Base-by-base conservation (phyloP, 345 rosid genomes). In the Aurinia saxatilis region DNA sequence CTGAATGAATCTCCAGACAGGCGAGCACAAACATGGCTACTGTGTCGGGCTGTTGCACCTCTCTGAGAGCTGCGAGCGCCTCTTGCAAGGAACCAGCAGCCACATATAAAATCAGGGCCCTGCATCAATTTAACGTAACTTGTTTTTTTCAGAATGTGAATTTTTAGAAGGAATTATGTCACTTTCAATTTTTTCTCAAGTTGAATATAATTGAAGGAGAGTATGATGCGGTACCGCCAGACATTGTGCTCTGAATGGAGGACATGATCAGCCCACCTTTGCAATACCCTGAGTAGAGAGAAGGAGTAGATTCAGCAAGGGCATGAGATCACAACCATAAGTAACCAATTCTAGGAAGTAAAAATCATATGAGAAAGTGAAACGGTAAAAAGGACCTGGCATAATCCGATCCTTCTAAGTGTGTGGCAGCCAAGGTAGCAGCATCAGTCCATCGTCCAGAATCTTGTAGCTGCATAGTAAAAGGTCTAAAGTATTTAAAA, bases 371-470 rank as follows among this genome's bases (percentile, higher is more conserved):
- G 29, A 49, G 19, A 19, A 35, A 38, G 9, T 47, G 21, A 47
- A 37, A 13, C 3, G 17, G 42, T 12, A 19, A 31, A 49, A 50
- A 21, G 25, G 8, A 72, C 75, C 75, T 89, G 62, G 98, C 92
- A 83, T 92, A 89, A 76, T 92, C 98, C 44, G 98, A 85, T 72
- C 98, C 98, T 76, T 76, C 84, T 75, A 92, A 75, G 77, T 92
- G 96, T 9, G 98, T 84, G 51, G 98, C 90, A 57, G 98, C 97
- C 76, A 92, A 87, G 53, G 98, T 92, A 12, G 96, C 97, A 66
- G 98, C 98, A 75, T 92, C 98, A 0, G 96, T 92, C 98, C 98
- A 92, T 69, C 87, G 80, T 52, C 98, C 98, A 53, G 98, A 93
- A 85, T 92, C 98, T 87, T 92, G 98, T 2, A 92, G 79, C 98